phyloP scores from a whole-genome alignment of 1,139 yeast genomes.

The Saccharomyces hybrid region DNA sequence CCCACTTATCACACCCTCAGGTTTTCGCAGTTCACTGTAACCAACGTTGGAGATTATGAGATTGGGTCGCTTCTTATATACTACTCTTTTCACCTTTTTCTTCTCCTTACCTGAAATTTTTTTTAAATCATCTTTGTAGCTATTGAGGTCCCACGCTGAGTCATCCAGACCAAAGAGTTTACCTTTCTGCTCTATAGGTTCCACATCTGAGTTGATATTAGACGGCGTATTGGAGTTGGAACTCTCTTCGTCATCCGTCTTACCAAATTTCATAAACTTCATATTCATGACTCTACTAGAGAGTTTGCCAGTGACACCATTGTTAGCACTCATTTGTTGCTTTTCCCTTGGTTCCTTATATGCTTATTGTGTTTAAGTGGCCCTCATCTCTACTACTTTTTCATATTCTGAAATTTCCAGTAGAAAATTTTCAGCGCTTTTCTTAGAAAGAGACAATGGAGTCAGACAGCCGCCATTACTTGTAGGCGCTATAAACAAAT shows the following conservation, averaged over 20 bases:
- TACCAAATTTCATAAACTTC: conserved; percentile 47
- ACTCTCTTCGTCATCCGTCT: conserved; percentile 33
- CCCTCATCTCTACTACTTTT: neutral
- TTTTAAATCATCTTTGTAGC: neutral
- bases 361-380: neutral
- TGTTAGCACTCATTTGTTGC: neutral
- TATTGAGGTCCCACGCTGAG: conserved; percentile 21
- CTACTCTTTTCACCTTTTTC: conserved; percentile 1
- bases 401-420: neutral
- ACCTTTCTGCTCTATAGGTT: conserved; percentile 33
- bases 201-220: neutral
- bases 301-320: conserved; percentile 23
- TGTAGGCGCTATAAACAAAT: neutral
- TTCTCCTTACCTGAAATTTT: conserved; percentile 1
- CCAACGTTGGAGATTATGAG: conserved; percentile 6
- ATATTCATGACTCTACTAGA: conserved; percentile 36
- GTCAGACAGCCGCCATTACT: neutral
- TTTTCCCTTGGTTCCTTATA: neutral
- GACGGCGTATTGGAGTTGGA: conserved; percentile 30
- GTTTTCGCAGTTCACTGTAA: conserved; percentile 3
- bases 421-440: conserved; percentile 3
- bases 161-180: conserved; percentile 45
- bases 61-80: conserved; percentile 1
- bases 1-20: conserved; percentile 2
- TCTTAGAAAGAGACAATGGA: neutral